Percentiles rank a stretch among this genome's conserved stretches.
Conservation (phyloP, 768 basidiomycete genomes). For the Leccinum ochraceum region DNA sequence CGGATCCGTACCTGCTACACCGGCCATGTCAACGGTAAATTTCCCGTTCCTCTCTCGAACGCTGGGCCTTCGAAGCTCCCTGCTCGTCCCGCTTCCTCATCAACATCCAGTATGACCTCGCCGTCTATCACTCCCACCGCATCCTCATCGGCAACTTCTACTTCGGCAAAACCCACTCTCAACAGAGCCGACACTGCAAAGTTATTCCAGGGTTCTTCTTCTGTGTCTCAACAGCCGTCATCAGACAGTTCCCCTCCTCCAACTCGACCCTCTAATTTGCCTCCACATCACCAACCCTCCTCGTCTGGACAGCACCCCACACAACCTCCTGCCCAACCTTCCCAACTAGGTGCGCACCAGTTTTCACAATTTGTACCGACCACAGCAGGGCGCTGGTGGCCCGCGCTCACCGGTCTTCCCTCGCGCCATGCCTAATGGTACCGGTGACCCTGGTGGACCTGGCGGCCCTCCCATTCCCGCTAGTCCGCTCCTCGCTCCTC, state of each 20-base stretch:
- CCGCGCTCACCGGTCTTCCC: slow-evolving; percentile 70
- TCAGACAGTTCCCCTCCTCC: slow-evolving; percentile 62
- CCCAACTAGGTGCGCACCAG: slow-evolving; percentile 45
- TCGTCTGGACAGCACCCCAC: slow-evolving; percentile 38
- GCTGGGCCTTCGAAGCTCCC: slow-evolving; percentile 38
- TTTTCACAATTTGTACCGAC: slow-evolving; percentile 55
- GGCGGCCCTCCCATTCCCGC: slow-evolving; percentile 49
- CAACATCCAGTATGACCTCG: slow-evolving; percentile 29
- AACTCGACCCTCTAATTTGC: slow-evolving; percentile 52
- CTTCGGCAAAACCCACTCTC: slow-evolving; percentile 18
- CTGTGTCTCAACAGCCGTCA: slow-evolving; percentile 43
- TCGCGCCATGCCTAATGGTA: slow-evolving; percentile 64
- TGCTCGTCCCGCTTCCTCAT: slow-evolving; percentile 26
- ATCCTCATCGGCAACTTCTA: slow-evolving; percentile 31
- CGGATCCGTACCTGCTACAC: slow-evolving; percentile 69
- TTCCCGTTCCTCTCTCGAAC: slow-evolving; percentile 45
- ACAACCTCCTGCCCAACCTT: slow-evolving; percentile 39
- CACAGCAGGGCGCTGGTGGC: slow-evolving; percentile 46
- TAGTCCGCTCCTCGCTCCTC: slow-evolving; percentile 68
- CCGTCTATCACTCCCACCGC: slow-evolving; percentile 35
- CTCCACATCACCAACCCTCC: slow-evolving; percentile 44
- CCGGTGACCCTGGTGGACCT: slow-evolving; percentile 54
- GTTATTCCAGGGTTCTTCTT: slow-evolving; percentile 39
- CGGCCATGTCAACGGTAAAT: slow-evolving; percentile 67
- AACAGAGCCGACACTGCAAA: slow-evolving; percentile 33